phyloP scores from a whole-genome alignment of 1,284 basidiomycete genomes.

The Melampsora americana region DNA sequence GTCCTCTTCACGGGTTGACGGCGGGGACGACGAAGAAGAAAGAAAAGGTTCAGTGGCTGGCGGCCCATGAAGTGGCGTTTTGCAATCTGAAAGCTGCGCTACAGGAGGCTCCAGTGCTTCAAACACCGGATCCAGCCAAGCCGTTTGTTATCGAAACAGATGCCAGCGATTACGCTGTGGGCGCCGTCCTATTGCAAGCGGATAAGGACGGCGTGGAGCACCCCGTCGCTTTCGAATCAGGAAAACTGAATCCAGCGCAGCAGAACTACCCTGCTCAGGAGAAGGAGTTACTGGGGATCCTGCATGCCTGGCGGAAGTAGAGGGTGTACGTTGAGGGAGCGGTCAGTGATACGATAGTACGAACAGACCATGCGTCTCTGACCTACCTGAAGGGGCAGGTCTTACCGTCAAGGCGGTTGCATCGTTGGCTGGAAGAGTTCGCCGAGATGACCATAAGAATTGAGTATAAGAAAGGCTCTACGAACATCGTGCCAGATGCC shows the following conservation, averaged over 20 bases:
- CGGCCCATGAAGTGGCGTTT: neutral
- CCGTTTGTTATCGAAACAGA: neutral
- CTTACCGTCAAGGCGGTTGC: constrained; percentile 54
- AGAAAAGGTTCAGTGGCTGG: neutral
- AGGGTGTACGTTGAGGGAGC: constrained; percentile 48
- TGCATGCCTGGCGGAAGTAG: constrained; percentile 44
- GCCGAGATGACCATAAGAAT: constrained; percentile 51
- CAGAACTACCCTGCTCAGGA: constrained; percentile 45
- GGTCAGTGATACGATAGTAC: constrained; percentile 50
- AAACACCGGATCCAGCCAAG: neutral
- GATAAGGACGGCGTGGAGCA: neutral
- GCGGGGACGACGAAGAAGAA: neutral
- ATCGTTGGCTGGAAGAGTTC: constrained; percentile 56
- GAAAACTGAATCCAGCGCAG: constrained; percentile 38
- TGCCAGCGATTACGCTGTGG: constrained; percentile 23
- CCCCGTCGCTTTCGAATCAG: constrained; percentile 44
- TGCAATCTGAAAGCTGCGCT: neutral
- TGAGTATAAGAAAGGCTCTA: too few relatives aligned
- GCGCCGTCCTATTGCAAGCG: constrained; percentile 39
- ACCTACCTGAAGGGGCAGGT: constrained; percentile 55
- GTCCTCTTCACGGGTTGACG: neutral
- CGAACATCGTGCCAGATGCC: constrained; percentile 56
- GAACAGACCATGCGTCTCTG: constrained; percentile 57
- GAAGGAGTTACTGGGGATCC: constrained; percentile 44
- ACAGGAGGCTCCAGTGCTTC: neutral